Evolutionary conservation across 2,329 filamentous ascomycete species (phyloP).

Genomic region (Clonostachys rosea): DNA sequence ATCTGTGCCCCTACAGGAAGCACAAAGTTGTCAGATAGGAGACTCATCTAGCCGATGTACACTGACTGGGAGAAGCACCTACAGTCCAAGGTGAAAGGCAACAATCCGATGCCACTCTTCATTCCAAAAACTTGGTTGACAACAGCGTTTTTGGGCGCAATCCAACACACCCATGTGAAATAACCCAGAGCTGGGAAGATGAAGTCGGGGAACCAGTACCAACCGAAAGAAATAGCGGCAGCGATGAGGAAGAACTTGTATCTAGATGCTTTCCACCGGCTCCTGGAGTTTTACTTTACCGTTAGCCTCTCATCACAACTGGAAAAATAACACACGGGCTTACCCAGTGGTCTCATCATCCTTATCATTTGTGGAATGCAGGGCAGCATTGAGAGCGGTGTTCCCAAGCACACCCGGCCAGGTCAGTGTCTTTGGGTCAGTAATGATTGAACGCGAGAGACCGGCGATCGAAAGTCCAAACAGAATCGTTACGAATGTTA

Average conservation of each 20-base stretch:
- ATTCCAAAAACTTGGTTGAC: slow-evolving; percentile 34
- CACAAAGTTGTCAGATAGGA: too few relatives aligned
- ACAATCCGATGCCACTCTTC: slow-evolving; percentile 30
- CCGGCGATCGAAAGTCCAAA: too few relatives aligned
- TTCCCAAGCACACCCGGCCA: slow-evolving; percentile 46
- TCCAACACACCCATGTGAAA: slow-evolving; percentile 55
- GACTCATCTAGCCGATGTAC: too few relatives aligned
- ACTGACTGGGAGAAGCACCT: slow-evolving; percentile 12
- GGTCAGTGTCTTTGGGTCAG: slow-evolving; percentile 13
- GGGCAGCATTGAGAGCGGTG: slow-evolving; percentile 39
- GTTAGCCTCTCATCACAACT: too few relatives aligned
- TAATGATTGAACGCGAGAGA: too few relatives aligned
- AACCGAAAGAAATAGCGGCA: slow-evolving; percentile 40
- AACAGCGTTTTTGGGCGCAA: slow-evolving; percentile 35
- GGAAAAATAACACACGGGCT: too few relatives aligned
- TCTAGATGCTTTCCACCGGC: slow-evolving; percentile 9
- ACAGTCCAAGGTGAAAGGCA: slow-evolving; percentile 36
- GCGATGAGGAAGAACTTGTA: slow-evolving; percentile 37
- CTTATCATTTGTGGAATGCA: slow-evolving; percentile 18
- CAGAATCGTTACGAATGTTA: too few relatives aligned
- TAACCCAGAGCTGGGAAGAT: slow-evolving; percentile 39
- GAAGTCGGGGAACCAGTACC: slow-evolving; percentile 48
- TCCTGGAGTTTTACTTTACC: too few relatives aligned
- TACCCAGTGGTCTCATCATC: too few relatives aligned
- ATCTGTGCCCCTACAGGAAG: too few relatives aligned